These are phyloP conservation scores for Strigomonas galati DNA, from an alignment of 208 protist species.

Conservation along the genomic window DNA sequence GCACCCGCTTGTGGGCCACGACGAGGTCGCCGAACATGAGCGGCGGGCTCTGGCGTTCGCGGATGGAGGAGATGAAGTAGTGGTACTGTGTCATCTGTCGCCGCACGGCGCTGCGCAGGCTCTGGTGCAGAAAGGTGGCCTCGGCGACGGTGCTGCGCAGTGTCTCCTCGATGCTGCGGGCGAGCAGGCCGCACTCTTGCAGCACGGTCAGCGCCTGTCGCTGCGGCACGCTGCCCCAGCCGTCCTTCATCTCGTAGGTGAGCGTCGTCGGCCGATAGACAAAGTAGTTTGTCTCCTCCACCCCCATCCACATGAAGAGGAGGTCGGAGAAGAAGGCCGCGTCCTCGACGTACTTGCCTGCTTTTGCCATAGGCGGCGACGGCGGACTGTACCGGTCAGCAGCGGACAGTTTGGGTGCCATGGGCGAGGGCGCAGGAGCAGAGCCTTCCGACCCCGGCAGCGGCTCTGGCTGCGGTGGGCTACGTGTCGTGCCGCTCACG, in stretches of 20 bases:
- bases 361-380: neutral
- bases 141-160: conserved; percentile 28
- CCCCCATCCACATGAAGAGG: conserved; percentile 70
- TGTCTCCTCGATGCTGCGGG: conserved; percentile 32
- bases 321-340: conserved; percentile 43
- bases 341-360: conserved; percentile 26
- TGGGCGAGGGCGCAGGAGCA: no score
- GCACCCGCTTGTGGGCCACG: conserved; percentile 49
- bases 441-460: neutral
- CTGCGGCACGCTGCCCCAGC: conserved; percentile 27
- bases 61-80: conserved; percentile 49
- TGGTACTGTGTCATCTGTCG: conserved; percentile 62
- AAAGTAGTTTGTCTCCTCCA: conserved; percentile 39
- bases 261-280: conserved; percentile 22
- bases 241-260: conserved; percentile 26
- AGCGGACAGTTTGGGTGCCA: no score
- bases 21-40: conserved; percentile 51
- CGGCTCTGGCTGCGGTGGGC: neutral
- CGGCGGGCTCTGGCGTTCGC: conserved; percentile 26
- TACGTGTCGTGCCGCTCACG: conserved; percentile 1
- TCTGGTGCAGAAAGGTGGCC: conserved; percentile 59
- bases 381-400: no score
- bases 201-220: conserved; percentile 27
- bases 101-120: conserved; percentile 45
- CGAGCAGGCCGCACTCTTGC: conserved; percentile 43